Base-by-base conservation (phyloP, 1,139 yeast genomes). In the Geotrichum histeridarum region DNA sequence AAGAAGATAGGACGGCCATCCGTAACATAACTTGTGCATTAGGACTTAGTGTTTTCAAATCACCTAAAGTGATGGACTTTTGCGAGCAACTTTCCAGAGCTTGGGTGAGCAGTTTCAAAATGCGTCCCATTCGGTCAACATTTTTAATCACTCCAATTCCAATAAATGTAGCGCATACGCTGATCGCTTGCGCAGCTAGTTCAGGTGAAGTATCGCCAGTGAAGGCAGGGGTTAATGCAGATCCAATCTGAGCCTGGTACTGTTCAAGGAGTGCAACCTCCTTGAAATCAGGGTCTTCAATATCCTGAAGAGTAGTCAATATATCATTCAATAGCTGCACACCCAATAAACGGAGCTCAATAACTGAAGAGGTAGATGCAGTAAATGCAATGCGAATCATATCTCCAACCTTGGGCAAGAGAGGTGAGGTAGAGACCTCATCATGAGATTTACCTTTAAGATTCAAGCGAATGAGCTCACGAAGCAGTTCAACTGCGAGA, bases 221-320 rank as follows among this genome's bases (percentile, higher is more conserved):
- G 70, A 93, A 93, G n/a, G 95, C 89, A 0, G 98, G 96, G 49
- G 90, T 80, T 57, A 93, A 76, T 0, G 98, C 95, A 59, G 96
- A 84, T 11, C 89, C 85, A 15, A 93, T 86, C 63, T 90, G 97
- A 0, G 98, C 98, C 65, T 93, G 97, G 64, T 87, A 95, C 68
- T 90, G 97, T 62, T 88, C 96, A 55, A 93, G 73, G 11, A 90
- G 76, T 0, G 94, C 81, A 9, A 80, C 80, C 1, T 83, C 83
- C 0, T 87, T 84, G 62, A 84, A 85, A 46, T 85, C 78, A 0
- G 94, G 90, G 66, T 89, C 96, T 11, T 76, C 80, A 55, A 83
- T 71, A 36, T 73, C 73, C 9, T 79, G 75, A 61, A 75, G 76
- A 1, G 71, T 68, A n/a, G 68, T 68, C 43, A 84, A 69, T 22